phyloP scores from a whole-genome alignment of 371 early-diverging fungal genomes.

The Mucor mucedo region DNA sequence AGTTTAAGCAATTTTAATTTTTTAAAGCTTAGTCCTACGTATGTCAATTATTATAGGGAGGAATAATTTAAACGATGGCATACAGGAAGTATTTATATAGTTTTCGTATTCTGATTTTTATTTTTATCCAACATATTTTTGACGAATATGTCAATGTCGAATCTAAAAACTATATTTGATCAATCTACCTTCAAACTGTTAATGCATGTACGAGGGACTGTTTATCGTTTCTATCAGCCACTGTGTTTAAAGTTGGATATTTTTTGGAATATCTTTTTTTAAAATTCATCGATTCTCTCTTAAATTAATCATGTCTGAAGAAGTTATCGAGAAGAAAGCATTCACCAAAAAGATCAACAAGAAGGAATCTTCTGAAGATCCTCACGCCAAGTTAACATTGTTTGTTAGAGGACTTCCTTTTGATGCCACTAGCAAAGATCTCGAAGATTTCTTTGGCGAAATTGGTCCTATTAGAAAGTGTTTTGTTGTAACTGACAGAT shows the following conservation, averaged over 20 bases:
- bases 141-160: too few species aligned
- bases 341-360: slow-evolving; percentile 11
- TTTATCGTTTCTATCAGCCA: not conserved
- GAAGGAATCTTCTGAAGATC: slow-evolving; percentile 18
- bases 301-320: slow-evolving; percentile 23
- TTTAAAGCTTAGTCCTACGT: too few species aligned
- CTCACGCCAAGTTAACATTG: slow-evolving; percentile 67
- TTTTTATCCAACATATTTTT: too few species aligned
- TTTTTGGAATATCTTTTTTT: not conserved
- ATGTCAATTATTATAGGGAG: too few species aligned
- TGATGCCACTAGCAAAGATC: slow-evolving; percentile 76
- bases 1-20: too few species aligned
- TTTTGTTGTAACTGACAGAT: slow-evolving; percentile 78
- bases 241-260: not conserved
- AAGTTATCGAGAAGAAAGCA: slow-evolving; percentile 11
- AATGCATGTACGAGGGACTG: not conserved
- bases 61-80: too few species aligned
- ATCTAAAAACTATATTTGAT: too few species aligned
- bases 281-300: not conserved
- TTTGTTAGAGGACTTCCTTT: slow-evolving; percentile 89
- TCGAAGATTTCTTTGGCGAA: slow-evolving; percentile 88
- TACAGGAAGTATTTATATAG: too few species aligned
- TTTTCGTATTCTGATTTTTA: too few species aligned
- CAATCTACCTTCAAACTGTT: too few species aligned
- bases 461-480: slow-evolving; percentile 90